A percentile compares a stretch with the other conserved stretches of the same genome.
phyloP scores from a whole-genome alignment of 768 basidiomycete species.

The Collybia mongolica region DNA sequence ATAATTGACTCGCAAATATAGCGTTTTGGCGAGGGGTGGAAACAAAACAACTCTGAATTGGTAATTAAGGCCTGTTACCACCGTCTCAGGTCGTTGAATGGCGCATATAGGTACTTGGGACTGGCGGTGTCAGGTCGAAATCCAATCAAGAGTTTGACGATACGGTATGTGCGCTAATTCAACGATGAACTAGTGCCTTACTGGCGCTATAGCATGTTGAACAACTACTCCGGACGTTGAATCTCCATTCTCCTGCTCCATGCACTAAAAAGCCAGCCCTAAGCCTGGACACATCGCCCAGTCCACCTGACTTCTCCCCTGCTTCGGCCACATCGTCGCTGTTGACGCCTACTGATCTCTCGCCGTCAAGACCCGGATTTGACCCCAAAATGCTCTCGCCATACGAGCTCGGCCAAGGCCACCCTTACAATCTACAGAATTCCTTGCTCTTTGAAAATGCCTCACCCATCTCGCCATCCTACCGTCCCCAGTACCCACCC shows the following conservation, averaged over 20 bases:
- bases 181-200: too few species aligned
- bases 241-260: slow-evolving; percentile 75
- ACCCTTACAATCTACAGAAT: slow-evolving; percentile 43
- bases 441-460: slow-evolving; percentile 39
- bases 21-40: too few species aligned
- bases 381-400: slow-evolving; percentile 54
- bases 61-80: too few species aligned
- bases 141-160: slow-evolving; percentile 1
- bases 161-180: slow-evolving; percentile 4
- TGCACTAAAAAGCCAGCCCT: slow-evolving; percentile 41
- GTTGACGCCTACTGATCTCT: slow-evolving; percentile 73
- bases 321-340: slow-evolving; percentile 70
- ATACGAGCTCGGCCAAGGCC: slow-evolving; percentile 45
- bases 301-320: slow-evolving; percentile 71
- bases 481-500: slow-evolving; percentile 19
- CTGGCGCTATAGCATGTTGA: slow-evolving; percentile 61
- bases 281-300: slow-evolving; percentile 44
- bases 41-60: too few species aligned
- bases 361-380: slow-evolving; percentile 57
- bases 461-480: slow-evolving; percentile 6
- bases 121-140: too few species aligned
- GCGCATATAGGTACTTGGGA: slow-evolving; percentile 14
- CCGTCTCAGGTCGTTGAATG: too few species aligned
- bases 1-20: too few species aligned
- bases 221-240: slow-evolving; percentile 75